Conservation (phyloP, 352 stramenopile species). For the Phytophthora cactorum region DNA sequence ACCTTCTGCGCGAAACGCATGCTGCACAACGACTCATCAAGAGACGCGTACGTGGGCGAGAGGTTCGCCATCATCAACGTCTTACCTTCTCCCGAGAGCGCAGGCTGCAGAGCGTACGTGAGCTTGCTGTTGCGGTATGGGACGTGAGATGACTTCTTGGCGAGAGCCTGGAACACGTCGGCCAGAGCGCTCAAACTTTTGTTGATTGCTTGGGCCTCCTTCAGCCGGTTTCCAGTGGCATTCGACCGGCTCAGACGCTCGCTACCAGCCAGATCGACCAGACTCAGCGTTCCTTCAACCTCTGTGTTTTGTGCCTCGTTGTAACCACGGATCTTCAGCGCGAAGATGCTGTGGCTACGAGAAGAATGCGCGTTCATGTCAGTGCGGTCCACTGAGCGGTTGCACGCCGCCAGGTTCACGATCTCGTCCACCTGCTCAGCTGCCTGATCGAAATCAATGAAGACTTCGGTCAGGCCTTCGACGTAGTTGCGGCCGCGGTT, state of each 20-base stretch:
- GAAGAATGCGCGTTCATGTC: slow-evolving; percentile 99
- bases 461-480: slow-evolving; percentile 85
- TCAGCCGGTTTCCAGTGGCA: slow-evolving; percentile 92
- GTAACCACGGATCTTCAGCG: slow-evolving; percentile 89
- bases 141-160: slow-evolving; percentile 95
- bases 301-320: slow-evolving; percentile 92
- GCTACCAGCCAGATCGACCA: slow-evolving; percentile 94
- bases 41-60: slow-evolving; percentile 94
- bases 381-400: slow-evolving; percentile 96
- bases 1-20: slow-evolving; percentile 98
- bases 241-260: slow-evolving; percentile 96
- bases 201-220: slow-evolving; percentile 99
- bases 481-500: slow-evolving; percentile 86
- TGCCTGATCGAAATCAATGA: slow-evolving; percentile 82
- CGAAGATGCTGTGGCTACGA: slow-evolving; percentile 98
- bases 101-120: slow-evolving; percentile 98
- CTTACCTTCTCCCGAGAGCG: slow-evolving; percentile 98
- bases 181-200: slow-evolving; percentile 98
- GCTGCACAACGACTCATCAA: slow-evolving; percentile 98
- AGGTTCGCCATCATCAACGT: slow-evolving; percentile 99
- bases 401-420: slow-evolving; percentile 89
- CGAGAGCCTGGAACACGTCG: slow-evolving; percentile 98
- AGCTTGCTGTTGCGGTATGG: slow-evolving; percentile 99
- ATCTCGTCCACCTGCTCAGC: slow-evolving; percentile 90
- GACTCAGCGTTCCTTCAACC: slow-evolving; percentile 94